Evolutionary conservation across 164 flowering plant genomes (phyloP).

Genomic region (Macadamia integrifolia): DNA sequence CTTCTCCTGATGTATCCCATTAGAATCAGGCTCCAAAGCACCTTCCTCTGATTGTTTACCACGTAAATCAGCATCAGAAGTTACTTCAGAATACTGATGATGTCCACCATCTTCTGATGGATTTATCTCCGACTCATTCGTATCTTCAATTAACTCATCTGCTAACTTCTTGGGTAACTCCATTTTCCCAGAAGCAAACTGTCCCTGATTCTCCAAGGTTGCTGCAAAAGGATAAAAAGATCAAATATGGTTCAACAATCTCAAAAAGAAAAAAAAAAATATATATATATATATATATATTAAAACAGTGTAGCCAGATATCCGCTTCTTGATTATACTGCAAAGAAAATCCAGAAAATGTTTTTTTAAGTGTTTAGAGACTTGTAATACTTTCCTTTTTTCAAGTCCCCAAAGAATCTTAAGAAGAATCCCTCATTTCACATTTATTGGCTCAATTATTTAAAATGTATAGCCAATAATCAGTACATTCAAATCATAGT

Average conservation of each 20-base stretch:
- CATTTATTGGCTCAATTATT: too few species aligned
- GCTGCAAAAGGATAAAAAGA: constrained; percentile 24
- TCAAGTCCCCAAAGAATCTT: too few species aligned
- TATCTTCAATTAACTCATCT: constrained; percentile 15
- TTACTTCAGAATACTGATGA: constrained; percentile 19
- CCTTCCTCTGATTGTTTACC: constrained; percentile 26
- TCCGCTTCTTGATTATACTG: neutral
- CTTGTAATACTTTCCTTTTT: too few species aligned
- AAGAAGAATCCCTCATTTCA: too few species aligned
- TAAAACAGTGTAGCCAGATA: neutral
- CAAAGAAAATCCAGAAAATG: neutral
- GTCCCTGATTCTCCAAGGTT: constrained; percentile 25
- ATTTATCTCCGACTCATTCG: constrained; percentile 8
- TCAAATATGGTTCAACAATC: neutral
- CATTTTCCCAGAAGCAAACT: constrained; percentile 2
- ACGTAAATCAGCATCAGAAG: constrained; percentile 26
- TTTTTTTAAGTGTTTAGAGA: too few species aligned
- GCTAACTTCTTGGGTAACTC: constrained; percentile 9
- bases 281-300: too few species aligned
- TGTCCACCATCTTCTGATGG: constrained; percentile 6
- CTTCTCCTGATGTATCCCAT: constrained; percentile 14
- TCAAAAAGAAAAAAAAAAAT: neutral
- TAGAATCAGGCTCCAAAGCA: constrained; percentile 23
- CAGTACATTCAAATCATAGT: too few species aligned
- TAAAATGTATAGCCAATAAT: too few species aligned